Conservation (phyloP, 2,329 filamentous ascomycete genomes). For the Monosporascus sp. region DNA sequence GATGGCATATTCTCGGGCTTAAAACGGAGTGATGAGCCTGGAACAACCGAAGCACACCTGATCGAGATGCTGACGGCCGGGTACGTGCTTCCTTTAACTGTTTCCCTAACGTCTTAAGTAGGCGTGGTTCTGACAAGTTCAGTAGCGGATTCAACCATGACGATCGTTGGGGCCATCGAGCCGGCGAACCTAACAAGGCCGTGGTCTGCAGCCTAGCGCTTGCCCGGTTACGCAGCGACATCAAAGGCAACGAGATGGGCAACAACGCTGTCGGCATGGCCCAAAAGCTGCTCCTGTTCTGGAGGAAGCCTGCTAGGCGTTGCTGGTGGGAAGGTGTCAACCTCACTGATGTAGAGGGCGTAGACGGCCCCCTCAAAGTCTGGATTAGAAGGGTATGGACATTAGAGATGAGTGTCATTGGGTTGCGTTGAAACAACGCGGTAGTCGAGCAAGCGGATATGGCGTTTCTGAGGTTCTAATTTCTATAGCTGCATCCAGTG, state of each 20-base stretch:
- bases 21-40: slow-evolving; percentile 89
- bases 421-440: slow-evolving; percentile 54
- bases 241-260: slow-evolving; percentile 70
- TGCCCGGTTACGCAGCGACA: slow-evolving; percentile 86
- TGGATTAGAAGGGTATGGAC: slow-evolving; percentile 99
- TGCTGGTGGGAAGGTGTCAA: slow-evolving; percentile 99
- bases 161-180: slow-evolving; percentile 91
- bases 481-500: background rate
- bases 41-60: slow-evolving; percentile 94
- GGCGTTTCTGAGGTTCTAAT: slow-evolving; percentile 9
- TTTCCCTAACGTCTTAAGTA: background rate
- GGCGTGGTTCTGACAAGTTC: slow-evolving; percentile 9
- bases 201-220: slow-evolving; percentile 96
- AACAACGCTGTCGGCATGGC: slow-evolving; percentile 91
- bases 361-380: slow-evolving; percentile 88
- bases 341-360: slow-evolving; percentile 80
- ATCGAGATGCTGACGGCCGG: slow-evolving; percentile 99
- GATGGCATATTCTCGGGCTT: slow-evolving; percentile 94
- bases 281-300: slow-evolving; percentile 94
- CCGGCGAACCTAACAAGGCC: slow-evolving; percentile 96
- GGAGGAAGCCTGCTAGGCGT: slow-evolving; percentile 90
- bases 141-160: slow-evolving; percentile 90
- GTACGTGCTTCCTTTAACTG: slow-evolving; percentile 47
- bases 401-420: slow-evolving; percentile 94
- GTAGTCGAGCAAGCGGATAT: slow-evolving; percentile 14